Percentiles rank a stretch among this genome's conserved stretches.
These are phyloP conservation scores for Solanum megistacrolobum DNA, from an alignment of 257 asterid genomes.

Conservation along the genomic window DNA sequence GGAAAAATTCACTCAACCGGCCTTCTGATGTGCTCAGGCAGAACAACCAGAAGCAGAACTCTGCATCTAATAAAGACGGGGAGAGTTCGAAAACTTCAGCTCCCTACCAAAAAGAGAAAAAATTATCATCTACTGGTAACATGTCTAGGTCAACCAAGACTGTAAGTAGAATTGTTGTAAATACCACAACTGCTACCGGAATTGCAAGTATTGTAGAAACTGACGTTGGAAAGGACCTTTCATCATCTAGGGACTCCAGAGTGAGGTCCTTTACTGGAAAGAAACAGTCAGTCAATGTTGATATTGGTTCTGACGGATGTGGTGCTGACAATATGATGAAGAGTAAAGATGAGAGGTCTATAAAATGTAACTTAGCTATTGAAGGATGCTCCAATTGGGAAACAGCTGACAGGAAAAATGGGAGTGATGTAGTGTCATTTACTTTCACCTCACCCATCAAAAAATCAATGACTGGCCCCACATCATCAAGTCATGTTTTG, in stretches of 20 bases:
- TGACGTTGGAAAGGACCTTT: conserved; percentile 51
- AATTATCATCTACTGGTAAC: conserved; percentile 27
- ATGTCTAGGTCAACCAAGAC: conserved; percentile 35
- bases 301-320: conserved; percentile 26
- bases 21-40: conserved; percentile 60
- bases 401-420: conserved; percentile 42
- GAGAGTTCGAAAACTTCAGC: conserved; percentile 30
- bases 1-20: conserved; percentile 29
- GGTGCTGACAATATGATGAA: conserved; percentile 11
- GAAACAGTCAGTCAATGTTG: conserved; percentile 25
- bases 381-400: conserved; percentile 53
- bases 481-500: conserved; percentile 22
- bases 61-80: conserved; percentile 30
- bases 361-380: conserved; percentile 38
- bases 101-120: conserved; percentile 39
- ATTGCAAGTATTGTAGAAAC: conserved; percentile 39
- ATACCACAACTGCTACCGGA: conserved; percentile 37
- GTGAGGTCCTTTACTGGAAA: conserved; percentile 34
- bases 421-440: conserved; percentile 82
- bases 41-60: conserved; percentile 87
- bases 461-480: conserved; percentile 38
- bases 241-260: conserved; percentile 22
- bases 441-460: conserved; percentile 94
- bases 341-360: conserved; percentile 38
- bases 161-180: conserved; percentile 49